A percentile compares a stretch with the other conserved stretches of the same genome.
phyloP scores from a whole-genome alignment of 108 stramenopile species.

The Poteriospumella lacustris region DNA sequence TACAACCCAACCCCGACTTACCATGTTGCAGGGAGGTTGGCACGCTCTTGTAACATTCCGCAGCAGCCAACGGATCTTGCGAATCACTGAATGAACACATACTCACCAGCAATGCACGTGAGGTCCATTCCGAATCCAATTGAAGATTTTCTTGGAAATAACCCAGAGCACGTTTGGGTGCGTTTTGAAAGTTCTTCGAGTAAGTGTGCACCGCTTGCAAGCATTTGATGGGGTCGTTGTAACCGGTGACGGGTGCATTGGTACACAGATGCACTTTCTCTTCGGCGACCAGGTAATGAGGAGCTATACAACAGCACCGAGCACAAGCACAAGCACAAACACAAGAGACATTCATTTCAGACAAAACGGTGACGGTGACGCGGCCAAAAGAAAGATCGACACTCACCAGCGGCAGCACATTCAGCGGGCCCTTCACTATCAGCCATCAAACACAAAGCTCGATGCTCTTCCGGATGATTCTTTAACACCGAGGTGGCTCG shows the following conservation, averaged over 20 bases:
- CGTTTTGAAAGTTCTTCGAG: neutral
- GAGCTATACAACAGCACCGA: neutral
- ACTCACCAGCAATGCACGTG: neutral
- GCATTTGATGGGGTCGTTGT: slow-evolving; percentile 10
- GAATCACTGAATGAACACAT: slow-evolving; percentile 17
- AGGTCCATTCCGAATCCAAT: neutral
- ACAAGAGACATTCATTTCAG: neutral
- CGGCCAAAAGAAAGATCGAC: neutral
- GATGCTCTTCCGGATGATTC: neutral
- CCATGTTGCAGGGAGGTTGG: slow-evolving; percentile 1
- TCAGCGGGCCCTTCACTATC: slow-evolving; percentile 11
- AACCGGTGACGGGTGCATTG: neutral
- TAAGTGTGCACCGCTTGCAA: neutral
- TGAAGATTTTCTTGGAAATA: slow-evolving; percentile 14
- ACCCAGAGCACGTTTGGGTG: slow-evolving; percentile 9
- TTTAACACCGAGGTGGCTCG: neutral
- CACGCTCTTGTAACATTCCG: slow-evolving; percentile 19
- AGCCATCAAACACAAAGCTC: neutral
- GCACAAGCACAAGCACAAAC: neutral
- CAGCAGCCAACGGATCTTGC: slow-evolving; percentile 22
- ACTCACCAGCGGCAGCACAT: neutral
- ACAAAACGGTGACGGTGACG: neutral
- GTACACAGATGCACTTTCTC: slow-evolving; percentile 16
- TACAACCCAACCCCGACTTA: neutral
- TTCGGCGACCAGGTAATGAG: neutral